phyloP scores from a whole-genome alignment of 2,329 filamentous ascomycete genomes.

The Erysiphe pulchra region DNA sequence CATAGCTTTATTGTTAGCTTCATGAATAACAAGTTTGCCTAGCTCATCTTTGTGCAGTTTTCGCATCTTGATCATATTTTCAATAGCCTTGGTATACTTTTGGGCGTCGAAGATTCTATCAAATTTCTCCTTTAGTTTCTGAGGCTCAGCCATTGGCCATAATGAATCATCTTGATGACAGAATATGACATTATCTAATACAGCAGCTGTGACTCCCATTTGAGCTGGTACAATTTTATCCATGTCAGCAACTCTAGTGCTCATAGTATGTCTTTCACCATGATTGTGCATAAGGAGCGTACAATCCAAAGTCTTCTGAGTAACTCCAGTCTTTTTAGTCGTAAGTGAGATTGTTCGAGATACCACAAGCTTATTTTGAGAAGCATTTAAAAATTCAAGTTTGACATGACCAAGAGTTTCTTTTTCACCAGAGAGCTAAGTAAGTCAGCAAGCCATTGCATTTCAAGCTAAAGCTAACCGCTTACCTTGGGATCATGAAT shows the following conservation, averaged over 20 bases:
- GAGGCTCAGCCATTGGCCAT: slow-evolving; percentile 84
- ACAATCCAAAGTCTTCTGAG: slow-evolving; percentile 65
- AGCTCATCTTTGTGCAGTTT: slow-evolving; percentile 66
- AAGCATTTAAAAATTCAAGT: slow-evolving; percentile 58
- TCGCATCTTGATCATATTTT: slow-evolving; percentile 67
- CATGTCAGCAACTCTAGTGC: slow-evolving; percentile 56
- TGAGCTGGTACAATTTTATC: slow-evolving; percentile 65
- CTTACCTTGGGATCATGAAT: slow-evolving; percentile 81
- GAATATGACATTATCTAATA: slow-evolving; percentile 89
- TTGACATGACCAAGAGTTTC: slow-evolving; percentile 82
- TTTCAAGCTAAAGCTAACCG: background rate
- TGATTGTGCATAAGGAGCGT: slow-evolving; percentile 50
- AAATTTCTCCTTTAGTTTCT: slow-evolving; percentile 71
- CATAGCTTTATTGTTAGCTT: slow-evolving; percentile 53
- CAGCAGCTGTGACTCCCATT: slow-evolving; percentile 68
- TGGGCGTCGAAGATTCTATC: slow-evolving; percentile 94
- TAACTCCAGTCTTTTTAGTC: slow-evolving; percentile 52
- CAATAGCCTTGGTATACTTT: slow-evolving; percentile 93
- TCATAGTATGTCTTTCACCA: slow-evolving; percentile 56
- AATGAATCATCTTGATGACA: slow-evolving; percentile 95
- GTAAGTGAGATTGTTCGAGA: slow-evolving; percentile 68
- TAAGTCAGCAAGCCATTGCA: slow-evolving; percentile 2
- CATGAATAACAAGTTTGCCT: slow-evolving; percentile 43
- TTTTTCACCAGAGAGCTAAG: slow-evolving; percentile 51
- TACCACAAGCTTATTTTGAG: slow-evolving; percentile 55